Evolutionary conservation across 257 asterid species (phyloP).

Genomic region (Solanum boliviense): DNA sequence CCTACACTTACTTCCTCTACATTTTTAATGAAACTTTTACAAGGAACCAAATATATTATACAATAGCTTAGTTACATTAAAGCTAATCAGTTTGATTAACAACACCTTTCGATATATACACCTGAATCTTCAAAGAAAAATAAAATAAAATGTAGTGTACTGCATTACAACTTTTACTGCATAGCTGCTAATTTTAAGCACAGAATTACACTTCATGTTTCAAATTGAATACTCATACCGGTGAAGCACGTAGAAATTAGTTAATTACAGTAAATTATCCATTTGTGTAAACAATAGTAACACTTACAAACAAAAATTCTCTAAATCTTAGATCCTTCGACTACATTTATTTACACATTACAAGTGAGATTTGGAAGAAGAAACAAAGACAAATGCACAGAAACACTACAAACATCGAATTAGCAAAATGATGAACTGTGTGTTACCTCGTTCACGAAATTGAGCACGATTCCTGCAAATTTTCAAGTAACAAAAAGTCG

Average conservation of each 20-base stretch:
- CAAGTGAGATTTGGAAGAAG: neutral
- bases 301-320: neutral
- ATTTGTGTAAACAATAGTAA: neutral
- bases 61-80: neutral
- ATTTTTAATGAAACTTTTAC: neutral
- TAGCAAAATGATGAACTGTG: neutral
- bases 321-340: neutral
- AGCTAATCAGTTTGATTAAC: neutral
- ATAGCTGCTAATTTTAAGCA: neutral
- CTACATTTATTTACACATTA: neutral
- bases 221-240: neutral
- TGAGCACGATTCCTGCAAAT: conserved; percentile 78
- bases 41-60: neutral
- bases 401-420: neutral
- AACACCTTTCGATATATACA: neutral
- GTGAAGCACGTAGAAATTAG: neutral
- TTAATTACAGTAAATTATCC: neutral
- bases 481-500: neutral
- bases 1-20: neutral
- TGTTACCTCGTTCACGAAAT: conserved; percentile 75
- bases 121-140: neutral
- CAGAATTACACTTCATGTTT: neutral
- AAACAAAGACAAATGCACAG: neutral
- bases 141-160: neutral
- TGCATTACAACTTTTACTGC: neutral